These are phyloP conservation scores for Alternaria brassicicola DNA, from an alignment of 2,329 filamentous ascomycete species.

Conservation along the genomic window DNA sequence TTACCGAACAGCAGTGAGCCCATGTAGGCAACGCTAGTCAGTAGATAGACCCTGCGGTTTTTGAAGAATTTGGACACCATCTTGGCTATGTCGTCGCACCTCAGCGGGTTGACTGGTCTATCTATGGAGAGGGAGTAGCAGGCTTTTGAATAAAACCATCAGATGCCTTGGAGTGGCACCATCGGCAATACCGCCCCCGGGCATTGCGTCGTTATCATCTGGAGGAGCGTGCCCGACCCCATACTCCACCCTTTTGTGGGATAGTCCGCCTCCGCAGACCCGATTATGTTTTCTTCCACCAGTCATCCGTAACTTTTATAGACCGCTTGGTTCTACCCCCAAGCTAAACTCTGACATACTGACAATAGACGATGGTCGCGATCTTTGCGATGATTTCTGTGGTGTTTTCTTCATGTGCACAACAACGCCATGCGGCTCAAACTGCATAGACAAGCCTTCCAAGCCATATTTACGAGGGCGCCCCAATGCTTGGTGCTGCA, in stretches of 20 bases:
- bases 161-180: slow-evolving; percentile 1
- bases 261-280: slow-evolving; percentile 1
- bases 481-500: slow-evolving; percentile 12
- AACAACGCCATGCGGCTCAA: background rate
- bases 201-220: slow-evolving; percentile 6
- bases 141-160: slow-evolving; percentile 3
- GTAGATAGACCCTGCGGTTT: slow-evolving; percentile 14
- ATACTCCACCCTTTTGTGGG: slow-evolving; percentile 11
- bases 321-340: background rate
- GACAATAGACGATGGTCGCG: background rate
- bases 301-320: background rate
- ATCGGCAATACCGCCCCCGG: slow-evolving; percentile 1
- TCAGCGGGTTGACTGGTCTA: background rate
- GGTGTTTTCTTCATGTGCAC: background rate
- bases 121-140: background rate
- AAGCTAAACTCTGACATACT: background rate
- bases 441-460: slow-evolving; percentile 5
- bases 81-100: slow-evolving; percentile 6
- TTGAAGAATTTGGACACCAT: slow-evolving; percentile 16
- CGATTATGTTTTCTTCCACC: slow-evolving; percentile 12
- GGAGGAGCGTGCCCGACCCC: slow-evolving; percentile 9
- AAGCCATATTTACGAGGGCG: slow-evolving; percentile 5
- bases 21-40: slow-evolving; percentile 16
- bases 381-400: background rate
- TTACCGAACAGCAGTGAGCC: slow-evolving; percentile 15